phyloP scores from a whole-genome alignment of 805 yeast genomes.

The Blastobotrys robertii region DNA sequence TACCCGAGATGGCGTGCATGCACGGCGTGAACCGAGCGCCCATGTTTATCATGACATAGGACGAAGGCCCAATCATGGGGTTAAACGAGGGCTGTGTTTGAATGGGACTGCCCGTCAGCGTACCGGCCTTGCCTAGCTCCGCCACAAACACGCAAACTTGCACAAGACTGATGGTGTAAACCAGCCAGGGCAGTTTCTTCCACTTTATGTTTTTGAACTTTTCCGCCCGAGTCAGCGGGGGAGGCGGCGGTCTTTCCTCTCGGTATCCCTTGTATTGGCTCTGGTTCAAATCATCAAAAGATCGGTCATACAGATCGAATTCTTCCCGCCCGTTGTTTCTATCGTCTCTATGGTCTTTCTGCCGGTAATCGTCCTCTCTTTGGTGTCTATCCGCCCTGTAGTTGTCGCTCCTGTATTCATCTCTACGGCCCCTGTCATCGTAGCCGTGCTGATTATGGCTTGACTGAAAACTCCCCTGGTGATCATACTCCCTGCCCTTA shows the following conservation, averaged over 20 bases:
- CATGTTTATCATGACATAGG: constrained; percentile 53
- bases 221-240: background rate
- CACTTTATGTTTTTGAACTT: constrained; percentile 8
- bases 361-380: too few species aligned
- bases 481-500: too few species aligned
- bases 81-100: constrained; percentile 64
- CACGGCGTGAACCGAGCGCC: constrained; percentile 68
- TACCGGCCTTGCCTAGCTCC: constrained; percentile 49
- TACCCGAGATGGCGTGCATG: constrained; percentile 42
- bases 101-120: constrained; percentile 51
- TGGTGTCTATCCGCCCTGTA: too few species aligned
- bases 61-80: constrained; percentile 72
- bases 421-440: too few species aligned
- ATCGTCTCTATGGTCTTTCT: too few species aligned
- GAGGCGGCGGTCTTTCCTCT: background rate
- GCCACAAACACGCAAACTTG: constrained; percentile 49
- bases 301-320: too few species aligned
- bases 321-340: too few species aligned
- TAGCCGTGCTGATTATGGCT: too few species aligned
- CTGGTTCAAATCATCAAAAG: too few species aligned
- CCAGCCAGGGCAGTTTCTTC: constrained; percentile 24
- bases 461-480: too few species aligned
- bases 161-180: constrained; percentile 19
- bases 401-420: too few species aligned
- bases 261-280: too few species aligned